A percentile compares a stretch with the other conserved stretches of the same genome.
Evolutionary conservation across 257 asterid genomes (phyloP).

Genomic region (Lavandula angustifolia): DNA sequence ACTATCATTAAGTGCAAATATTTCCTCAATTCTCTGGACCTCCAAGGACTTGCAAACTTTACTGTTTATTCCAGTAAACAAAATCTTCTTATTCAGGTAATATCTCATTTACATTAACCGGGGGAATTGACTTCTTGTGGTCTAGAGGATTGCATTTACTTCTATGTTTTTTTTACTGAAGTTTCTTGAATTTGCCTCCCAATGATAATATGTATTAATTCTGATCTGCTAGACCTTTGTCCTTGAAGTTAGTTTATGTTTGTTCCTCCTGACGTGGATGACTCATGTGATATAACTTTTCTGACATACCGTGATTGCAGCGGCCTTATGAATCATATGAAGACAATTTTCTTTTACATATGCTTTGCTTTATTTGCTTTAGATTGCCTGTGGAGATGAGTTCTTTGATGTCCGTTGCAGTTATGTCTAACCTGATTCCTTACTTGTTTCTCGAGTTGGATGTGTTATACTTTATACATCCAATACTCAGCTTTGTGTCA

Average conservation of each 20-base stretch:
- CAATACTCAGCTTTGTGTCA: constrained; percentile 1
- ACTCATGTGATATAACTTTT: neutral
- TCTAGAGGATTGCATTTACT: neutral
- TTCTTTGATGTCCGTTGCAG: constrained; percentile 18
- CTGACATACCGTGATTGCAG: neutral
- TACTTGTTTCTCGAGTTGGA: neutral
- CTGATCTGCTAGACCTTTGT: constrained; percentile 17
- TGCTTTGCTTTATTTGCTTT: neutral
- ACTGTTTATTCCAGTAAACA: no score
- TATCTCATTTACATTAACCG: neutral
- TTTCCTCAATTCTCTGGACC: neutral
- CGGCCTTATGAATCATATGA: neutral
- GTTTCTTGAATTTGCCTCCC: constrained; percentile 18
- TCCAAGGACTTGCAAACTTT: neutral
- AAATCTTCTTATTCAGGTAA: no score
- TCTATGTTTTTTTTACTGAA: neutral
- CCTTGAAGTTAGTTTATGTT: constrained; percentile 12
- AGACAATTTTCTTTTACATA: no score
- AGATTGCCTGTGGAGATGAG: neutral
- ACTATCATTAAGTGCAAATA: constrained; percentile 1
- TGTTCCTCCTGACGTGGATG: constrained; percentile 5
- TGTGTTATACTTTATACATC: neutral
- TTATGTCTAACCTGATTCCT: neutral
- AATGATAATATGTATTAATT: constrained; percentile 13
- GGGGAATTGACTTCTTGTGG: neutral